Evolutionary conservation across 2,329 filamentous ascomycete species (phyloP), one percentile per base, ranked within the genome.

Genomic region (Alternaria conjuncta): DNA sequence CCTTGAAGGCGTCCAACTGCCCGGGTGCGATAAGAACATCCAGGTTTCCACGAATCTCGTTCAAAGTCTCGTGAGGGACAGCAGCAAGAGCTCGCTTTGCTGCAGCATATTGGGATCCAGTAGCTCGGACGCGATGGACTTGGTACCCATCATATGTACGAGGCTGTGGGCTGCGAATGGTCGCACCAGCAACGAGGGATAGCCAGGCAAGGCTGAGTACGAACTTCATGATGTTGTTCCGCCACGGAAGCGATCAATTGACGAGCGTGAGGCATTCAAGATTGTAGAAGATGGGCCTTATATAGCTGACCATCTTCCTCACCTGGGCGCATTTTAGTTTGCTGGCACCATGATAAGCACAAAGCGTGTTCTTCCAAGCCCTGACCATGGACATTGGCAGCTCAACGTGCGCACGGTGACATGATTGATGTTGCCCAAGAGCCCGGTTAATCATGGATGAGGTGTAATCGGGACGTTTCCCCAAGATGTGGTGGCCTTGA

Each of bases 11-110:
- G 1, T 71, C 67, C 20, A 83, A 59, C 36, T 82, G 75, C 10
- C 78, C 73, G 12, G 78, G 78, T 13, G 82, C 73, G 55, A 85
- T 75, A n/a, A 81, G 78, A 49, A 85, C 69, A 64, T 84, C 83
- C 47, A 82, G 78, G 63, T 80, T 72, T 20, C 70, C 71, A 46
- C 60, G 60, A n/a, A 44, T 60, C 49, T 79, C 74, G 45, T 81
- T 79, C 78, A 81, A 82, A 15, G 74, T 65, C 25, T 80, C 72
- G 36, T 82, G 76, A 9, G 75, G 66, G 2, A 84, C 67, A 4
- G 68, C 69, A 7, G 76, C 65, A 36, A 84, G 75, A 23, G 79
- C 75, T 23, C 75, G 65, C 50, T 78, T 73, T 3, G 83, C 69
- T 20, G 69, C 66, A 13, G 71, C 71, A 6, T 79, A 64, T 43